Conservation (phyloP, 1,139 yeast species). For the Geotrichum fermentans region DNA sequence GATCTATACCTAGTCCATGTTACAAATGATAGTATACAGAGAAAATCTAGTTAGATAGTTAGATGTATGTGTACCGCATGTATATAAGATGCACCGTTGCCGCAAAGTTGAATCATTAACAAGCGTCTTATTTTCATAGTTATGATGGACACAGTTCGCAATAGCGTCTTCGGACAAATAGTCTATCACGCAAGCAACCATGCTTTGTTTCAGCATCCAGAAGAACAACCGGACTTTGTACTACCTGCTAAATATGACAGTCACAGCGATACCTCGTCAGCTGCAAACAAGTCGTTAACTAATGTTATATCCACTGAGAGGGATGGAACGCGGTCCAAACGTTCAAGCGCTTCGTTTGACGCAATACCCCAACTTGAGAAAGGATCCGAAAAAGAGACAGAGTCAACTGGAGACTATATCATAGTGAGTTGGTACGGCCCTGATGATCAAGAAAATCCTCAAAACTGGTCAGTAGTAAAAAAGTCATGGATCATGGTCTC, state of each 20-base stretch:
- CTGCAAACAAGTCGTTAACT: not conserved
- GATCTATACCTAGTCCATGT: too few relatives aligned
- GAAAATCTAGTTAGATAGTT: too few relatives aligned
- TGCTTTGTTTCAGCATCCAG: slow-evolving; percentile 19
- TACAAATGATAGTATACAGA: too few relatives aligned
- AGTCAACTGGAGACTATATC: slow-evolving; percentile 10
- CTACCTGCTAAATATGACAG: slow-evolving; percentile 21
- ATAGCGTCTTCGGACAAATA: slow-evolving; percentile 21
- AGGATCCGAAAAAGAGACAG: not conserved
- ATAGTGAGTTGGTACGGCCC: slow-evolving; percentile 45
- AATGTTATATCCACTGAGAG: not conserved
- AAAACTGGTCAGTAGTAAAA: slow-evolving; percentile 47
- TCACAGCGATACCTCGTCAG: not conserved
- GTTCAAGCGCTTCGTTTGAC: not conserved
- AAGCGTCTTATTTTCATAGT: too few relatives aligned
- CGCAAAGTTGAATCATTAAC: too few relatives aligned
- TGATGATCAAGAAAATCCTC: slow-evolving; percentile 55
- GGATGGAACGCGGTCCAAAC: slow-evolving; percentile 18
- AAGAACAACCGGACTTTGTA: slow-evolving; percentile 23
- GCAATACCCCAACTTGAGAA: not conserved
- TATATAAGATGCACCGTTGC: too few relatives aligned
- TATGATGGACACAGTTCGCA: slow-evolving; percentile 14
- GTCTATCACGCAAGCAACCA: slow-evolving; percentile 22
- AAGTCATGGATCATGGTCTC: slow-evolving; percentile 42
- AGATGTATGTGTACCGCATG: too few relatives aligned